Percentiles rank a stretch among this genome's conserved stretches.
phyloP scores from a whole-genome alignment of 2,329 filamentous ascomycete genomes.

The Dryadomyces quercus-mongolicae region DNA sequence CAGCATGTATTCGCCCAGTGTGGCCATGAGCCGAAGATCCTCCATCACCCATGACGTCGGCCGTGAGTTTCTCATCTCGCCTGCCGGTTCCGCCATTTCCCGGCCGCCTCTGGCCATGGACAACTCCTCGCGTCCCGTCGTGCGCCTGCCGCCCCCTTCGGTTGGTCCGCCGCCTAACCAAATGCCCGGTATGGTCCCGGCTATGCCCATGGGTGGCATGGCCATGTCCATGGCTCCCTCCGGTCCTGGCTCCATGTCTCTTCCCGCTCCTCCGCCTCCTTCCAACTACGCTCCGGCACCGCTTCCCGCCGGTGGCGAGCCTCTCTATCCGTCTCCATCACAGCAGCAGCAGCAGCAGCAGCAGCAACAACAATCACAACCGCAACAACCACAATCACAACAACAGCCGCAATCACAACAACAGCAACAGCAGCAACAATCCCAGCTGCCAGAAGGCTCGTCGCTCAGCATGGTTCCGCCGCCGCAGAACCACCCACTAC shows the following conservation, averaged over 20 bases:
- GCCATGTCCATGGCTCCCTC: background rate
- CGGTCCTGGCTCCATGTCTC: background rate
- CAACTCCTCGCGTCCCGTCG: conserved; percentile 51
- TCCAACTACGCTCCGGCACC: conserved; percentile 4
- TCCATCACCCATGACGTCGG: conserved; percentile 57
- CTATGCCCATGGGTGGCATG: background rate
- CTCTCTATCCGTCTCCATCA: background rate
- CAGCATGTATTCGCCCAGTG: conserved; percentile 73
- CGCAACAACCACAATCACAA: conserved; percentile 1
- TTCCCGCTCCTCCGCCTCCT: conserved; percentile 14
- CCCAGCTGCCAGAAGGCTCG: conserved; percentile 14
- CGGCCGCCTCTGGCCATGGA: conserved; percentile 52
- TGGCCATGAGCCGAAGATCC: conserved; percentile 80
- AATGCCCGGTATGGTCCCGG: background rate
- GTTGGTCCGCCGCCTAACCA: conserved; percentile 15
- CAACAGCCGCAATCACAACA: background rate
- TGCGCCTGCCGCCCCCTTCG: conserved; percentile 61
- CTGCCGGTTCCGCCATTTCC: conserved; percentile 66
- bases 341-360: background rate
- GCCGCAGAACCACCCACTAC: conserved; percentile 45
- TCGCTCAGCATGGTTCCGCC: conserved; percentile 41
- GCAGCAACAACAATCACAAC: background rate
- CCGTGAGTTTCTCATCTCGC: conserved; percentile 67
- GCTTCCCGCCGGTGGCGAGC: background rate
- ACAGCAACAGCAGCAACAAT: conserved; percentile 5